Evolutionary conservation across 352 stramenopile genomes (phyloP).

Genomic region (Globisporangium barbulae): DNA sequence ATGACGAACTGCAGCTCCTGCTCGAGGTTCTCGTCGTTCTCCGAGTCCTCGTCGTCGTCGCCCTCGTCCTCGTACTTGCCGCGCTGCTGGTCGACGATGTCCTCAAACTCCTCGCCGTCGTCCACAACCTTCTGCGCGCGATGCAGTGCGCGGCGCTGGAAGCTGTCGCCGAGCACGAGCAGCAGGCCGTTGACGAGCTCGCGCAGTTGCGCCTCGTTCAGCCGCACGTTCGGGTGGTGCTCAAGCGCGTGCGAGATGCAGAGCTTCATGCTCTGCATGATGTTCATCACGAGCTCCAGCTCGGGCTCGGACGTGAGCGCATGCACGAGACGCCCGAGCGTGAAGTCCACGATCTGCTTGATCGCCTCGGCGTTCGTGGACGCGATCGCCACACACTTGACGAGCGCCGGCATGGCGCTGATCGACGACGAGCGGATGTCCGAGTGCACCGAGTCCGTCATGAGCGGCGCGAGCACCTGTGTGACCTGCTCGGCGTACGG

Average conservation of each 20-base stretch:
- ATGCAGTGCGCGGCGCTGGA: conserved; percentile 68
- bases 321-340: conserved; percentile 68
- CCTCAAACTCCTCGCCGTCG: conserved; percentile 18
- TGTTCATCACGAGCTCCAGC: conserved; percentile 78
- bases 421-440: conserved; percentile 82
- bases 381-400: conserved; percentile 66
- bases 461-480: conserved; percentile 70
- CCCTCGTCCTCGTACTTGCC: conserved; percentile 20
- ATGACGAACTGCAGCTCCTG: conserved; percentile 79
- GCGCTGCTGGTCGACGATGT: not conserved
- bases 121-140: conserved; percentile 29
- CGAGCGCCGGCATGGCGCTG: conserved; percentile 72
- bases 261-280: conserved; percentile 85
- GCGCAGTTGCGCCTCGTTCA: conserved; percentile 73
- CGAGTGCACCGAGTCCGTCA: conserved; percentile 83
- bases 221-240: conserved; percentile 33
- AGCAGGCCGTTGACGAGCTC: conserved; percentile 75
- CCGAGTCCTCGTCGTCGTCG: conserved; percentile 38
- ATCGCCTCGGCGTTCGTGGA: conserved; percentile 47
- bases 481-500: conserved; percentile 85
- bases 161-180: conserved; percentile 74
- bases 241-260: conserved; percentile 51
- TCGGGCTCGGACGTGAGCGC: conserved; percentile 80
- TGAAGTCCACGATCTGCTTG: conserved; percentile 86
- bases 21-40: conserved; percentile 54